Conservation (phyloP, 208 protist species). For the Leptomonas seymouri region DNA sequence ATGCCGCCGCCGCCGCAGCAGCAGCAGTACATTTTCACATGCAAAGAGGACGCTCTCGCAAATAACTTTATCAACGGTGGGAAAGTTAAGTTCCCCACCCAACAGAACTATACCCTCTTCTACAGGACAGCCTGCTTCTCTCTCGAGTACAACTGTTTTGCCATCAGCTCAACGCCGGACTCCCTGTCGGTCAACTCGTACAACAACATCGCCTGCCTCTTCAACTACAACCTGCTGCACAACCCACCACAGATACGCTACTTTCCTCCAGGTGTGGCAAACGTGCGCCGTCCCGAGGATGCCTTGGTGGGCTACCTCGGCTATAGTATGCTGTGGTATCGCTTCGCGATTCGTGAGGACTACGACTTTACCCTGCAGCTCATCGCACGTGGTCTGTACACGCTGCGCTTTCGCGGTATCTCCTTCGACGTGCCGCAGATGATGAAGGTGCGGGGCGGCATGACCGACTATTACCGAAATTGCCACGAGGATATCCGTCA, state of each 20-base stretch:
- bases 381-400: conserved; percentile 74
- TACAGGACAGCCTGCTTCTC: conserved; percentile 66
- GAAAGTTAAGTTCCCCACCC: conserved; percentile 2
- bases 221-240: conserved; percentile 71
- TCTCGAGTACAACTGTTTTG: conserved; percentile 83
- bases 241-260: conserved; percentile 47
- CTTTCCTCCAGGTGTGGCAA: conserved; percentile 39
- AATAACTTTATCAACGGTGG: conserved; percentile 37
- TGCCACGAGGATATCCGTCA: conserved; percentile 63
- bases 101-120: conserved; percentile 40
- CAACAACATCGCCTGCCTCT: conserved; percentile 90
- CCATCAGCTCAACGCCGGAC: conserved; percentile 46
- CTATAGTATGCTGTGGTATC: conserved; percentile 73
- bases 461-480: conserved; percentile 89
- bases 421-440: conserved; percentile 86
- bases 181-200: conserved; percentile 80
- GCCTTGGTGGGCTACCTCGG: conserved; percentile 47
- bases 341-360: conserved; percentile 87
- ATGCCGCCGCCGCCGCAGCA: conserved; percentile 7
- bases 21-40: conserved; percentile 36
- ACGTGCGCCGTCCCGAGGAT: conserved; percentile 45
- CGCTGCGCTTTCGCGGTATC: conserved; percentile 80
- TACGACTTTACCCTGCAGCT: conserved; percentile 92
- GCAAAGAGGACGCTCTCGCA: conserved; percentile 34
- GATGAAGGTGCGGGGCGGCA: conserved; percentile 79